These are phyloP conservation scores for Fusarium dlaminii DNA, from an alignment of 2,329 filamentous ascomycete genomes.

Conservation along the genomic window DNA sequence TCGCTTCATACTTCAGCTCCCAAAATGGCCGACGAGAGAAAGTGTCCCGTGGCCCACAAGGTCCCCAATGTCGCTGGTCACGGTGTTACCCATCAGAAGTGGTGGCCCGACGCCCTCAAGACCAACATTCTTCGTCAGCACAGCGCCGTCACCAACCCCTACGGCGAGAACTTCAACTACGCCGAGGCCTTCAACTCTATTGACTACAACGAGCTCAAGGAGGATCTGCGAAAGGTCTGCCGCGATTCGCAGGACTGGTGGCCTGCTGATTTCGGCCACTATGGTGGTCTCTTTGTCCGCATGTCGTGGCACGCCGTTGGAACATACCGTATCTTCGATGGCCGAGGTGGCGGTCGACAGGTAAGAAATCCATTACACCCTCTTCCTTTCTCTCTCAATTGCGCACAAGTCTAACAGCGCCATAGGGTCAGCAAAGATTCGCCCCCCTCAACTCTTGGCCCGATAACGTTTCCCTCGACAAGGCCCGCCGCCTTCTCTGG, in stretches of 20 bases:
- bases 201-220: conserved; percentile 68
- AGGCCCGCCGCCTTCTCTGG: conserved; percentile 80
- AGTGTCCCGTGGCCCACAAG: conserved; percentile 27
- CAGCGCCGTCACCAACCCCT: conserved; percentile 21
- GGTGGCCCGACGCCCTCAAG: conserved; percentile 34
- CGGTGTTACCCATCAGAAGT: conserved; percentile 23
- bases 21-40: conserved; percentile 28
- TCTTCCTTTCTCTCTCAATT: not conserved
- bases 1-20: not conserved
- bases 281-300: conserved; percentile 81
- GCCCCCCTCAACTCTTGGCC: conserved; percentile 86
- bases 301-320: conserved; percentile 85
- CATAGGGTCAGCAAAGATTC: conserved; percentile 76
- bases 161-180: conserved; percentile 28
- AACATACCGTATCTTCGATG: conserved; percentile 79
- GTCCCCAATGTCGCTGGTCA: conserved; percentile 28
- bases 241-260: conserved; percentile 81
- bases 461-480: conserved; percentile 81
- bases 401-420: not conserved
- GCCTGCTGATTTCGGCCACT: conserved; percentile 85
- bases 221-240: conserved; percentile 76
- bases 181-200: conserved; percentile 27
- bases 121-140: conserved; percentile 33
- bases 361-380: conserved; percentile 29
- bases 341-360: conserved; percentile 77